A percentile compares a stretch with the other conserved stretches of the same genome.
Evolutionary conservation across 169 alveolate genomes (phyloP).

Genomic region (Eimeria necatrix): DNA sequence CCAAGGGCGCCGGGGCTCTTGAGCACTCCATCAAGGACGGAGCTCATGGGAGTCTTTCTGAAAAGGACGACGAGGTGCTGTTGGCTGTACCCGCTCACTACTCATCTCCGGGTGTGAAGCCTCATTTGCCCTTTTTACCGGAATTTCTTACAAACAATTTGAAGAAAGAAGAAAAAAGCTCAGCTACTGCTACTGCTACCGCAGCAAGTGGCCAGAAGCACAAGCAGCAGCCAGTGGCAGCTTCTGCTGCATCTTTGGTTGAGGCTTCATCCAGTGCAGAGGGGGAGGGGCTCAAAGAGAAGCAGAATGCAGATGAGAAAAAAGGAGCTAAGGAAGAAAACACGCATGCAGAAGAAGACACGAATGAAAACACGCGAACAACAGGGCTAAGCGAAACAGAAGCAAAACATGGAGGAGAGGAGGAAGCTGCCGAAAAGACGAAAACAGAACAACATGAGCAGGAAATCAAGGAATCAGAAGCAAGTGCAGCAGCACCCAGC

Average conservation of each 20-base stretch:
- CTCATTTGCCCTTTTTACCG: slow-evolving; percentile 18
- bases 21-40: too few relatives aligned
- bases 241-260: slow-evolving; percentile 47
- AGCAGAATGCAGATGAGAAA: background rate
- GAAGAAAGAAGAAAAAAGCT: background rate
- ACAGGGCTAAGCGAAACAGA: background rate
- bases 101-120: background rate
- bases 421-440: background rate
- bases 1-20: too few relatives aligned
- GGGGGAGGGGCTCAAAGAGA: background rate
- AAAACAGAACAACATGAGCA: background rate
- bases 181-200: background rate
- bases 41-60: too few relatives aligned
- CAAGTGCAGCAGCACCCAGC: background rate
- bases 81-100: background rate
- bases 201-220: background rate
- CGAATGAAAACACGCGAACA: too few relatives aligned
- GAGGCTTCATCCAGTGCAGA: slow-evolving; percentile 12
- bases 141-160: background rate
- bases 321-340: background rate
- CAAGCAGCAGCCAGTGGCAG: background rate
- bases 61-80: background rate
- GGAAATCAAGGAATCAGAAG: background rate
- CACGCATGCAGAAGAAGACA: too few relatives aligned
- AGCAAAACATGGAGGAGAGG: background rate